These are phyloP conservation scores for Ophiostoma ips DNA, from an alignment of 2,329 filamentous ascomycete species.

Conservation along the genomic window DNA sequence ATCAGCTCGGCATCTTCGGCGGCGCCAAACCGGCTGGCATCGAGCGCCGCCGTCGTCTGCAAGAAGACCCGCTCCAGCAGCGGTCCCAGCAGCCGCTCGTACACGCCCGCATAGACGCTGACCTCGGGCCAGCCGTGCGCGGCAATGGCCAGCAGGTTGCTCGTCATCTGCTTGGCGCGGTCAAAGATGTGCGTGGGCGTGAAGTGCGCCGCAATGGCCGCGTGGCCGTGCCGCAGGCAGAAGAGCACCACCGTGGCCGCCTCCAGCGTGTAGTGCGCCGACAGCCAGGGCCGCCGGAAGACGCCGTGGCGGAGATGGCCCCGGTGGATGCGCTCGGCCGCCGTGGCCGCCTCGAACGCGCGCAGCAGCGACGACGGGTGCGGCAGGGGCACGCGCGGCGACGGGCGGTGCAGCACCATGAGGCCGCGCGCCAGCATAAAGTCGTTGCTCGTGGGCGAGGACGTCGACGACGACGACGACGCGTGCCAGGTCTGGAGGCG, in stretches of 20 bases:
- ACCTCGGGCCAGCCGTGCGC: conserved; percentile 21
- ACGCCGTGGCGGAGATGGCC: conserved; percentile 8
- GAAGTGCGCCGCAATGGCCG: conserved; percentile 18
- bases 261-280: conserved; percentile 12
- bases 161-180: conserved; percentile 20
- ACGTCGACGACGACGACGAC: background rate
- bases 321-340: conserved; percentile 11
- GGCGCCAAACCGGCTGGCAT: conserved; percentile 6
- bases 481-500: conserved; percentile 7
- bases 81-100: conserved; percentile 17
- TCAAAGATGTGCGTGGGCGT: conserved; percentile 19
- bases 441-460: conserved; percentile 1
- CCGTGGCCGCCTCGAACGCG: conserved; percentile 11
- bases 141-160: conserved; percentile 19
- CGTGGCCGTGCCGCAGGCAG: conserved; percentile 19
- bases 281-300: conserved; percentile 12
- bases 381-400: conserved; percentile 10
- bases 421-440: conserved; percentile 6
- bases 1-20: conserved; percentile 13
- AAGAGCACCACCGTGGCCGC: conserved; percentile 17
- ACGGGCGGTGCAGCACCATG: conserved; percentile 11
- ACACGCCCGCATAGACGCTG: conserved; percentile 16
- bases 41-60: background rate
- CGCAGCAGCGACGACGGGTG: conserved; percentile 5
- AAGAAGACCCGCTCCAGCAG: conserved; percentile 20